Conservation (phyloP, 2,329 filamentous ascomycete genomes). For the Cladophialophora chaetospira region DNA sequence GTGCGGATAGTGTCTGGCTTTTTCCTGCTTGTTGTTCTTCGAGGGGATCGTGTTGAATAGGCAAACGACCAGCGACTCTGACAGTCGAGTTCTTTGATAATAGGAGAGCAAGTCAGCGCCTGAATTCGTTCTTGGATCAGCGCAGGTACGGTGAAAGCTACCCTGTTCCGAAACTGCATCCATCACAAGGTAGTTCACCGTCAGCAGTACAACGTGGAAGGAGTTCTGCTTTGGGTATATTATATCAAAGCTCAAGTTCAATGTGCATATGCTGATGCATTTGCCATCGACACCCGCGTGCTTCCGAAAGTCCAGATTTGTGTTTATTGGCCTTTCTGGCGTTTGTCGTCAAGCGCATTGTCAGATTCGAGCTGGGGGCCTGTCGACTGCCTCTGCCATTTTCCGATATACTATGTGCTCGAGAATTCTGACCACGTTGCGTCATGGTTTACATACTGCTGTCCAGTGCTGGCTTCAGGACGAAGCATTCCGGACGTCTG, state of each 20-base stretch:
- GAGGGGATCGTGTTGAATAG: too few relatives aligned
- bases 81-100: neutral
- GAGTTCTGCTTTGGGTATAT: neutral
- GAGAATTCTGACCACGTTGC: too few relatives aligned
- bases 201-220: constrained; percentile 12
- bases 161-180: neutral
- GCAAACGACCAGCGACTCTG: neutral
- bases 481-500: neutral
- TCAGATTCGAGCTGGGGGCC: neutral
- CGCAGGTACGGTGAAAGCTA: neutral
- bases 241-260: neutral
- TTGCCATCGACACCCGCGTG: neutral
- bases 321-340: too few relatives aligned
- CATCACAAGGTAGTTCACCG: neutral
- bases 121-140: neutral
- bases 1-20: neutral
- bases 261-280: constrained; percentile 1
- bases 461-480: neutral
- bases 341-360: neutral
- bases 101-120: neutral
- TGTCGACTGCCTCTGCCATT: neutral
- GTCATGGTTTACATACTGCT: neutral
- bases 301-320: constrained; percentile 1
- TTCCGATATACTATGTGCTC: neutral
- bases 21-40: neutral